These are phyloP conservation scores for Volutella citrinella DNA, from an alignment of 2,329 filamentous ascomycete genomes.

Conservation along the genomic window DNA sequence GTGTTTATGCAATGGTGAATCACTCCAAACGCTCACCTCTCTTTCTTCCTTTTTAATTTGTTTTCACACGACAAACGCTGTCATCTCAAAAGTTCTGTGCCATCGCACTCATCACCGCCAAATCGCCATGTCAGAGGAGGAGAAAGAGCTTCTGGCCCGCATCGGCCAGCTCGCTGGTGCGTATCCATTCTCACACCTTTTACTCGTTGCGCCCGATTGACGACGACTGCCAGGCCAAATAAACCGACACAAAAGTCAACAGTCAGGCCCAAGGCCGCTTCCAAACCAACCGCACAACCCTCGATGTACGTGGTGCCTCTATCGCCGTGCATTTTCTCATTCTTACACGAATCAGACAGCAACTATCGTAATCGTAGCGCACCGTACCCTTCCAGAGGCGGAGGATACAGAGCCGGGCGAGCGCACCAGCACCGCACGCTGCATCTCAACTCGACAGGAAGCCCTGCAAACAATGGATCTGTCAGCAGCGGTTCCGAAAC, in stretches of 20 bases:
- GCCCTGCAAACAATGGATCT: constrained; percentile 35
- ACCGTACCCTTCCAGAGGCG: constrained; percentile 32
- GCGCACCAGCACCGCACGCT: constrained; percentile 54
- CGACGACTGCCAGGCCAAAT: constrained; percentile 62
- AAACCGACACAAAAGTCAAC: constrained; percentile 71
- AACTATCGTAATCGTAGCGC: constrained; percentile 29
- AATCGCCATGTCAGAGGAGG: constrained; percentile 45
- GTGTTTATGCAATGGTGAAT: no score
- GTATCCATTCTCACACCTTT: constrained; percentile 16
- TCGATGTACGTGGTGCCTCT: no score
- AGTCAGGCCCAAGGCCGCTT: constrained; percentile 38
- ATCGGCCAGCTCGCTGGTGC: constrained; percentile 52
- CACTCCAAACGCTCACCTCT: neutral
- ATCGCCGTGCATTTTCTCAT: constrained; percentile 33
- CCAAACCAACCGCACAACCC: no score
- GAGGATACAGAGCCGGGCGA: constrained; percentile 36
- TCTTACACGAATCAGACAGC: constrained; percentile 24
- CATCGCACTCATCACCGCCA: no score
- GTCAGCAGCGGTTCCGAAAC: constrained; percentile 33
- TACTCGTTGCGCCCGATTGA: constrained; percentile 12
- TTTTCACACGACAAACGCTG: neutral
- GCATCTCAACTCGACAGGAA: constrained; percentile 53
- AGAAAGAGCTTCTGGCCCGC: constrained; percentile 51
- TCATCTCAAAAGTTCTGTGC: no score
- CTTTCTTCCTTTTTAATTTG: no score